A percentile compares a stretch with the other conserved stretches of the same genome.
Evolutionary conservation across 1,284 basidiomycete species (phyloP).

Genomic region (Amylostereum chailletii): DNA sequence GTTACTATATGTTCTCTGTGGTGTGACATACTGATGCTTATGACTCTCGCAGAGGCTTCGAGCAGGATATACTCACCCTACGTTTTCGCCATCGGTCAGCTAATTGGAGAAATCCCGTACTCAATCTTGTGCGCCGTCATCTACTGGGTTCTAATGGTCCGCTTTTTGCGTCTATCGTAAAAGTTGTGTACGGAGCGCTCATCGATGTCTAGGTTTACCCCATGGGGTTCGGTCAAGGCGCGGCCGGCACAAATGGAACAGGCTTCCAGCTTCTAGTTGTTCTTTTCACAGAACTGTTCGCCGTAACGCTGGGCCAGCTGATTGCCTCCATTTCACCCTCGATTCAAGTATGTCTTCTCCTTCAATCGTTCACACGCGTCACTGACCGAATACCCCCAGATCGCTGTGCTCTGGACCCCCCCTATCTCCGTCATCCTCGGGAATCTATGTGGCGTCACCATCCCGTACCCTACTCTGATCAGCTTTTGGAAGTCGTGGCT

Average conservation of each 20-base stretch:
- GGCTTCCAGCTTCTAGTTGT: conserved; percentile 71
- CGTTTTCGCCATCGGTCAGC: conserved; percentile 78
- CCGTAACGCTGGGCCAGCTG: conserved; percentile 70
- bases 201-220: conserved; percentile 48
- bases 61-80: conserved; percentile 73
- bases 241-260: conserved; percentile 51
- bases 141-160: conserved; percentile 73
- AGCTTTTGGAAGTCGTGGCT: conserved; percentile 75
- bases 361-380: background rate
- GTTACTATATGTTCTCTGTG: background rate
- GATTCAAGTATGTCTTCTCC: conserved; percentile 34
- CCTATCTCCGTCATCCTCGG: conserved; percentile 63
- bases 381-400: conserved; percentile 25
- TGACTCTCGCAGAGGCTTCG: conserved; percentile 42
- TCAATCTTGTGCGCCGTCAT: conserved; percentile 62
- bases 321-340: conserved; percentile 72
- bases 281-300: conserved; percentile 69
- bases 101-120: conserved; percentile 79
- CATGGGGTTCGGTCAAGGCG: conserved; percentile 63
- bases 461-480: conserved; percentile 62
- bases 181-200: conserved; percentile 5
- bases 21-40: background rate
- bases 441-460: conserved; percentile 77
- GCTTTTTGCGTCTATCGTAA: conserved; percentile 10
- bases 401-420: conserved; percentile 77